phyloP scores from a whole-genome alignment of 169 alveolate genomes.

The Cryptosporidium ubiquitum region DNA sequence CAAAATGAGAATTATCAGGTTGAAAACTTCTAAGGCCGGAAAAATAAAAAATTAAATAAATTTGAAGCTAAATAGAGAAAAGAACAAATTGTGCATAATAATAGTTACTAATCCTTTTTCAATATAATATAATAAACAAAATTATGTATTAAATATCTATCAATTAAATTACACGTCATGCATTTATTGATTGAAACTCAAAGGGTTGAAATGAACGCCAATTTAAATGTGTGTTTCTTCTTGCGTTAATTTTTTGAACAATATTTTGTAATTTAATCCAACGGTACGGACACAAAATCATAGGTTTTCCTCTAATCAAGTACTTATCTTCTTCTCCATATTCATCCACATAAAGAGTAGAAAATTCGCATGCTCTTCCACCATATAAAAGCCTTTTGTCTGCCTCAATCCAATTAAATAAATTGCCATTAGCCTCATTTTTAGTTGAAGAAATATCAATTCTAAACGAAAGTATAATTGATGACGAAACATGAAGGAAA shows the following conservation, averaged over 20 bases:
- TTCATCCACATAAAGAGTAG: constrained; percentile 60
- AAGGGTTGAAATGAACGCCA: constrained; percentile 58
- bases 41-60: neutral
- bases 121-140: neutral
- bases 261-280: constrained; percentile 16
- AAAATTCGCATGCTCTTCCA: constrained; percentile 37
- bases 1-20: neutral
- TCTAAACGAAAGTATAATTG: constrained; percentile 34
- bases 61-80: no score
- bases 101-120: no score
- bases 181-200: neutral
- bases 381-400: constrained; percentile 14
- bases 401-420: constrained; percentile 28
- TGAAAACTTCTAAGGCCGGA: constrained; percentile 8
- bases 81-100: no score
- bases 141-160: neutral
- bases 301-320: constrained; percentile 53
- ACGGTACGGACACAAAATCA: constrained; percentile 17
- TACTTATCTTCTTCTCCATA: constrained; percentile 64
- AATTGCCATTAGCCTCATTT: neutral
- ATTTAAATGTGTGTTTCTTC: constrained; percentile 25
- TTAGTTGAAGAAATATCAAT: constrained; percentile 33
- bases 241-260: neutral
- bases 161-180: neutral
- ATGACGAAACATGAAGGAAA: constrained; percentile 53